phyloP scores from a whole-genome alignment of 2,329 filamentous ascomycete genomes.

The Huntiella omanensis region DNA sequence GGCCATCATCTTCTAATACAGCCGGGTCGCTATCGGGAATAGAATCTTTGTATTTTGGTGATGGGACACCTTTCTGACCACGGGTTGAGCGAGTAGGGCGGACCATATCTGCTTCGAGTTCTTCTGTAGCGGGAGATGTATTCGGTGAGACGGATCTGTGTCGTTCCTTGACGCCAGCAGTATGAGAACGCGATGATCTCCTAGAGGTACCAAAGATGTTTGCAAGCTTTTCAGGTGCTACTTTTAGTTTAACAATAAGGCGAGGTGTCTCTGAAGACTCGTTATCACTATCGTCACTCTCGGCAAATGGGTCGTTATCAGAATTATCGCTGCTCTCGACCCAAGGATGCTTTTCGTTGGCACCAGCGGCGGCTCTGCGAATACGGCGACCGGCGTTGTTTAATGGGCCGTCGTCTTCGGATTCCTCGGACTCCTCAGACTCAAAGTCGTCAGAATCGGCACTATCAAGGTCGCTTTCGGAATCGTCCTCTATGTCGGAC shows the following conservation, averaged over 20 bases:
- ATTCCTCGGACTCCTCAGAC: slow-evolving; percentile 22
- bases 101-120: slow-evolving; percentile 1
- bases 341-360: slow-evolving; percentile 5
- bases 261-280: slow-evolving; percentile 14
- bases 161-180: slow-evolving; percentile 34
- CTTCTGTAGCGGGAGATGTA: slow-evolving; percentile 30
- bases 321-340: slow-evolving; percentile 10
- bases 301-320: slow-evolving; percentile 19
- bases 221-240: slow-evolving; percentile 17
- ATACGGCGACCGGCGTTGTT: slow-evolving; percentile 30
- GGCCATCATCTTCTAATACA: slow-evolving; percentile 11
- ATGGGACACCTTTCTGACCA: slow-evolving; percentile 30
- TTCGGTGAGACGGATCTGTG: slow-evolving; percentile 41
- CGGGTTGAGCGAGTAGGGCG: slow-evolving; percentile 28
- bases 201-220: slow-evolving; percentile 19
- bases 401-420: slow-evolving; percentile 23
- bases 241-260: slow-evolving; percentile 27
- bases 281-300: slow-evolving; percentile 28
- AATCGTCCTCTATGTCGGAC: slow-evolving; percentile 44
- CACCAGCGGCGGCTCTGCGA: slow-evolving; percentile 25
- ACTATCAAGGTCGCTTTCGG: slow-evolving; percentile 31
- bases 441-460: slow-evolving; percentile 30
- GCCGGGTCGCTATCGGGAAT: slow-evolving; percentile 11
- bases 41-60: slow-evolving; percentile 4
- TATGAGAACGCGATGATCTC: slow-evolving; percentile 32